Evolutionary conservation across 805 yeast species (phyloP), one percentile per base, ranked within the genome.

Genomic region (Pichia sporocuriosa): DNA sequence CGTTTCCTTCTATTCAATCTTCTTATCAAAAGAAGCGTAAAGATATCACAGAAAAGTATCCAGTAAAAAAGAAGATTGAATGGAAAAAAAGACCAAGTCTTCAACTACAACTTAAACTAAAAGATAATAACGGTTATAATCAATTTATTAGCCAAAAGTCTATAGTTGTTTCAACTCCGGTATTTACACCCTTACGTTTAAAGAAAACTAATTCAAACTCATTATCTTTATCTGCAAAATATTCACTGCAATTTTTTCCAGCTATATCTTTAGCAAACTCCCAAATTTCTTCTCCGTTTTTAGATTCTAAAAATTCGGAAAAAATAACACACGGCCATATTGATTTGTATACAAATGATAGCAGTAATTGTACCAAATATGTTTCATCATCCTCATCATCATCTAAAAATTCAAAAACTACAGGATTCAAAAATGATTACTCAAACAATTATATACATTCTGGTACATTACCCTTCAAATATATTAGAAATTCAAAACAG

Each of bases 391-490:
- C n/a, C n/a, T n/a, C n/a, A n/a, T n/a, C n/a, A n/a, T n/a, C n/a
- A n/a, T n/a, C n/a, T 8, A 34, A 32, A 28, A 37, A 42, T 26
- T 13, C 11, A 5, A 32, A 20, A 7, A 29, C 30, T 19, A 38
- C 20, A 6, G 55, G 62, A 29, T 62, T 45, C 48, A 81, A 78
- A 30, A 85, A 85, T 54, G 95, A 88, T 58, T 86, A 81, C 54
- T 69, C 88, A 2, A 79, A 83, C 49, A 66, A 79, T 49, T 82
- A 75, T 53, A 63, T 87, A 28, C 84, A 80, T 51, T 66, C 81
- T 0, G 81, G 80, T 0, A 62, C 67, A 6, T 59, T 75, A 4
- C 94, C 96, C 0, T 79, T 77, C 35, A 66, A 64, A 20, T 77
- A 72, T 52, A 77, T 89, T 20, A 69, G 81, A 40, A 89, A 89